Evolutionary conservation across 225 moss, liverwort and hornwort species (phyloP).

Genomic region (Asterella californica): DNA sequence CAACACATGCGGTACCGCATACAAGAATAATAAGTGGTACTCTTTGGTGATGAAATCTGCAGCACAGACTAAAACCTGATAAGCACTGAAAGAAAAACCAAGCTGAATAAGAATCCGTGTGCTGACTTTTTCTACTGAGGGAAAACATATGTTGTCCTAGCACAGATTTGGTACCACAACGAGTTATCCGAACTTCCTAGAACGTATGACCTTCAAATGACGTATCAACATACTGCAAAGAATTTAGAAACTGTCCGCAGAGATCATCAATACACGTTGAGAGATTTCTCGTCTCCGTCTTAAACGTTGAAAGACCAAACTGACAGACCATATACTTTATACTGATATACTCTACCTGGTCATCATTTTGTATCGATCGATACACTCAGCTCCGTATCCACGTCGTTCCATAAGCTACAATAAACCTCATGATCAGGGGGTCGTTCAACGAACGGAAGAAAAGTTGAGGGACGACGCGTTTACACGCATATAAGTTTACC

Average conservation of each 20-base stretch:
- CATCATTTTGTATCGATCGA: conserved; percentile 95
- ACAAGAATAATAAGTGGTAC: conserved; percentile 86
- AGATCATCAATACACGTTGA: too few species aligned
- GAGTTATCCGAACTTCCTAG: not conserved
- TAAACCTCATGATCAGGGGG: not conserved
- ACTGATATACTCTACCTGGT: conserved; percentile 53
- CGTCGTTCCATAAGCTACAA: conserved; percentile 90
- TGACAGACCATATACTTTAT: not conserved
- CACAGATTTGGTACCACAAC: not conserved
- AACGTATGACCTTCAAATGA: not conserved
- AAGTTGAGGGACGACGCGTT: not conserved
- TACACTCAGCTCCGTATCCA: conserved; percentile 78
- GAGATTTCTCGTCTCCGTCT: too few species aligned
- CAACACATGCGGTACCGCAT: conserved; percentile 87
- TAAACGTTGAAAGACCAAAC: too few species aligned
- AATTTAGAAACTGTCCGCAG: not conserved
- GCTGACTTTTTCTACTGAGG: not conserved
- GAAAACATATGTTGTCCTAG: not conserved
- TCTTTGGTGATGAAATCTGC: conserved; percentile 94
- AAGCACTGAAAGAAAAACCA: not conserved
- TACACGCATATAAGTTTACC: too few species aligned
- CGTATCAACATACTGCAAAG: not conserved
- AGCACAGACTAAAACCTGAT: not conserved
- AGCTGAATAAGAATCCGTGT: not conserved
- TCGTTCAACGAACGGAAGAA: not conserved